Evolutionary conservation across 2,329 filamentous ascomycete species (phyloP).

Genomic region (Sclerotinia borealis): DNA sequence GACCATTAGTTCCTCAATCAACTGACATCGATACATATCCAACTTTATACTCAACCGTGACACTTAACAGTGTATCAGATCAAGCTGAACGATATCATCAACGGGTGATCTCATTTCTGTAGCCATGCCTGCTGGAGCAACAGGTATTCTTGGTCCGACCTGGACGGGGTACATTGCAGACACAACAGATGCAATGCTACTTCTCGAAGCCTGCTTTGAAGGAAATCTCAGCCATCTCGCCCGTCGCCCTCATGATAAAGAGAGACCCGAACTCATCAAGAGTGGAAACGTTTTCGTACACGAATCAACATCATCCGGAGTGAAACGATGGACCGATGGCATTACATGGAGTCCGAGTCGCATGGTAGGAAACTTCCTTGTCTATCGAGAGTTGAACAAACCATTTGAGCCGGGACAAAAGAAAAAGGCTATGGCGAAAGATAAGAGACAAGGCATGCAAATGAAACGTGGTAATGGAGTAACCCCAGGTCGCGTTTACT

Average conservation of each 20-base stretch:
- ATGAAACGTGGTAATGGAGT: slow-evolving; percentile 22
- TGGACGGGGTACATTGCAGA: slow-evolving; percentile 27
- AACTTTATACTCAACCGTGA: neutral
- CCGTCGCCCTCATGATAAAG: slow-evolving; percentile 79
- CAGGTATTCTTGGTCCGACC: slow-evolving; percentile 22
- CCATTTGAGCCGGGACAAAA: slow-evolving; percentile 79
- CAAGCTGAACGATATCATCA: neutral
- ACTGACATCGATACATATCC: neutral
- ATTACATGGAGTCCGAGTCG: slow-evolving; percentile 88
- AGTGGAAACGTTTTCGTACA: slow-evolving; percentile 89
- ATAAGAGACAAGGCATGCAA: slow-evolving; percentile 37
- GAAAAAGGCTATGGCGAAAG: slow-evolving; percentile 73
- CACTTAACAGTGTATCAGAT: neutral
- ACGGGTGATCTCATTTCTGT: neutral
- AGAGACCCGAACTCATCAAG: slow-evolving; percentile 68
- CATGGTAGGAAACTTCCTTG: slow-evolving; percentile 93
- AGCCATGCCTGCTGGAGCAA: slow-evolving; percentile 18
- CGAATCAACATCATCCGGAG: slow-evolving; percentile 82
- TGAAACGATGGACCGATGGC: slow-evolving; percentile 92
- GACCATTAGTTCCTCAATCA: neutral
- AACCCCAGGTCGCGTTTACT: slow-evolving; percentile 2
- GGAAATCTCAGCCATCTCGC: slow-evolving; percentile 70
- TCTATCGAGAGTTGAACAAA: slow-evolving; percentile 97
- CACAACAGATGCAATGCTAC: slow-evolving; percentile 57
- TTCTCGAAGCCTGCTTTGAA: slow-evolving; percentile 73